Percentiles rank a stretch among this genome's conserved stretches.
Evolutionary conservation across 805 yeast genomes (phyloP).

Genomic region (Ogataea methanolica): DNA sequence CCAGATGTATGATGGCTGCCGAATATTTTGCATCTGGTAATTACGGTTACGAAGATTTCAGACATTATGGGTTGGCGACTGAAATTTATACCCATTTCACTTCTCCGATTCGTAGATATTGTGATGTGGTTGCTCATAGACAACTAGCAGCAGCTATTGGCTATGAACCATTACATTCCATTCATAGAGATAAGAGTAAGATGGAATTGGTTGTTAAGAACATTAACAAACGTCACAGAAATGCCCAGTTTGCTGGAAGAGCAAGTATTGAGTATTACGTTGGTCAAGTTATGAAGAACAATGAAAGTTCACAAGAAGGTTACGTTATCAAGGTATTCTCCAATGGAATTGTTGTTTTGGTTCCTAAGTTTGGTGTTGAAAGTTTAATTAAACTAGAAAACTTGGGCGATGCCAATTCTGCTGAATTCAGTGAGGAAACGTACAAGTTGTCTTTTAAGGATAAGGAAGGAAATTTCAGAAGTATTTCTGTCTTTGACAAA

Average conservation of each 20-base stretch:
- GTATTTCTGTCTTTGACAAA: conserved; percentile 67
- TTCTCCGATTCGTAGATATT: conserved; percentile 95
- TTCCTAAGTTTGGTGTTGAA: conserved; percentile 95
- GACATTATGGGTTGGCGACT: conserved; percentile 95
- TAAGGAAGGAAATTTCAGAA: conserved; percentile 36
- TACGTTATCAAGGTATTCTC: conserved; percentile 88
- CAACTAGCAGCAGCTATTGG: conserved; percentile 98
- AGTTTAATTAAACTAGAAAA: conserved; percentile 82
- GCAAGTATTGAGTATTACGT: conserved; percentile 97
- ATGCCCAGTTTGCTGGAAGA: conserved; percentile 98
- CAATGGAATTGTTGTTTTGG: conserved; percentile 91
- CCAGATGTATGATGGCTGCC: conserved; percentile 99
- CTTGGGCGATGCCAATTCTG: conserved; percentile 59
- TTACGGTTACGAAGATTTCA: conserved; percentile 83
- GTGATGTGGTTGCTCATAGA: conserved; percentile 96
- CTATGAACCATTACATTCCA: conserved; percentile 75
- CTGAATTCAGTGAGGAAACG: conserved; percentile 71
- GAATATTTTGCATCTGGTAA: conserved; percentile 93
- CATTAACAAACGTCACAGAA: conserved; percentile 90
- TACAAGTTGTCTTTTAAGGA: conserved; percentile 59
- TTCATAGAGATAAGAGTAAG: conserved; percentile 82
- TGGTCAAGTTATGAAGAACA: conserved; percentile 92
- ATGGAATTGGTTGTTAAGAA: conserved; percentile 87
- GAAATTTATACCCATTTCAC: conserved; percentile 98
- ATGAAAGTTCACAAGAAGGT: conserved; percentile 78